Evolutionary conservation across 768 basidiomycete genomes (phyloP).

Genomic region (Pluteus cervinus): DNA sequence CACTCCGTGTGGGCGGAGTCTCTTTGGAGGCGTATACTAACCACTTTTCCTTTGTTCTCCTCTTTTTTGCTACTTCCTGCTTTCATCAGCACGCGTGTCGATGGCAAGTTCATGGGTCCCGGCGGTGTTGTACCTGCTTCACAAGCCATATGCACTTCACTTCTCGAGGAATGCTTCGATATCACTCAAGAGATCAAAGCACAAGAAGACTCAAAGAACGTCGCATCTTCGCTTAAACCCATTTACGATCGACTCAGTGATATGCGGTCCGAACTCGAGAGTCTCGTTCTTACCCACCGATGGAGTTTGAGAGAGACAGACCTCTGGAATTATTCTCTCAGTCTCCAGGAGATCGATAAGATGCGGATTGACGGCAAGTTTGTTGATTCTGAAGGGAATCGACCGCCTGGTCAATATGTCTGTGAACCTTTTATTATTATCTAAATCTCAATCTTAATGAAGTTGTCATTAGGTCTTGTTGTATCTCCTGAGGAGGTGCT

Average conservation of each 20-base stretch:
- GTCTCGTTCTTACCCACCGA: slow-evolving; percentile 88
- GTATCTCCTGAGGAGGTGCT: slow-evolving; percentile 90
- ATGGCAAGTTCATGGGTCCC: slow-evolving; percentile 92
- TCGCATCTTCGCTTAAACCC: slow-evolving; percentile 79
- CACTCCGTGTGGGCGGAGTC: slow-evolving; percentile 12
- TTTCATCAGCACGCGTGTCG: slow-evolving; percentile 74
- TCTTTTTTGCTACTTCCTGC: slow-evolving; percentile 1
- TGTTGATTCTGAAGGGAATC: slow-evolving; percentile 87
- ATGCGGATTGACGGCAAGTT: slow-evolving; percentile 98
- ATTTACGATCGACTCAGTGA: slow-evolving; percentile 89
- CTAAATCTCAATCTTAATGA: slow-evolving; percentile 1
- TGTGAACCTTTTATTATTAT: slow-evolving; percentile 18
- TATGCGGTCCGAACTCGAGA: slow-evolving; percentile 84
- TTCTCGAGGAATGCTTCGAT: slow-evolving; percentile 96
- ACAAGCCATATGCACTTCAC: slow-evolving; percentile 85
- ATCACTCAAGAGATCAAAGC: slow-evolving; percentile 94
- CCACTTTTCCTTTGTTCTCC: slow-evolving; percentile 2
- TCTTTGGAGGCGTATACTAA: slow-evolving; percentile 9
- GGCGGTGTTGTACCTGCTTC: slow-evolving; percentile 87
- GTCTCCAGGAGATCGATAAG: slow-evolving; percentile 92
- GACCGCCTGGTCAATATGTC: slow-evolving; percentile 93
- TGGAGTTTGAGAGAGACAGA: slow-evolving; percentile 97
- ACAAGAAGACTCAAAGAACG: slow-evolving; percentile 83
- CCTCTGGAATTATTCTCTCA: slow-evolving; percentile 88
- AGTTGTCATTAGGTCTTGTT: slow-evolving; percentile 63